Evolutionary conservation across 2,329 filamentous ascomycete species (phyloP).

Genomic region (Leptoxyphium fumago): DNA sequence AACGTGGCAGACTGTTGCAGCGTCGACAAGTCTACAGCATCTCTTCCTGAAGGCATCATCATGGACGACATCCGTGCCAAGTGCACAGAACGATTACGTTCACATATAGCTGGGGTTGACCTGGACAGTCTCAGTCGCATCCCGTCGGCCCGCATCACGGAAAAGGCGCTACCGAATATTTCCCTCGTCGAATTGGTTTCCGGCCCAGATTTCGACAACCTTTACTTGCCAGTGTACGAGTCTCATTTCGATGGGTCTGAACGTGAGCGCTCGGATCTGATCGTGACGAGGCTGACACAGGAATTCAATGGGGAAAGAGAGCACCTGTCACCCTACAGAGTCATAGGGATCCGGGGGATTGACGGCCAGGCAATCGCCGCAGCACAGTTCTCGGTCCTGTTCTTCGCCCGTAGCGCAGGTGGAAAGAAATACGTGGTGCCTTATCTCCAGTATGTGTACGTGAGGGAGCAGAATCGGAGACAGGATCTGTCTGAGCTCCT

Average conservation of each 20-base stretch:
- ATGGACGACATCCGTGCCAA: background rate
- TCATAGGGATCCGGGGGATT: conserved; percentile 9
- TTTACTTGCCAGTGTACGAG: conserved; percentile 8
- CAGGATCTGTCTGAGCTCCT: conserved; percentile 11
- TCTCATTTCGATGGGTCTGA: conserved; percentile 9
- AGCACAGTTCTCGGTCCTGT: conserved; percentile 12
- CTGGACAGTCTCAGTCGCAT: background rate
- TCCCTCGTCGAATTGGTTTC: conserved; percentile 9
- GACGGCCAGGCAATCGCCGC: conserved; percentile 7
- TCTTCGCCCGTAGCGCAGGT: conserved; percentile 1
- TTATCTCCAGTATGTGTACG: conserved; percentile 14
- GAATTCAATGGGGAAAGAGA: conserved; percentile 5
- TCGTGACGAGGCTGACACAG: conserved; percentile 7
- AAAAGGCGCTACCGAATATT: conserved; percentile 6
- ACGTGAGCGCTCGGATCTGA: conserved; percentile 9
- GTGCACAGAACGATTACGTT: background rate
- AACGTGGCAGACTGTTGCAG: too few species aligned
- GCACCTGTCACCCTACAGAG: conserved; percentile 7
- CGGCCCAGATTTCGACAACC: conserved; percentile 3
- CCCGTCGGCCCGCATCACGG: background rate
- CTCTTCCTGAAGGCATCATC: too few species aligned
- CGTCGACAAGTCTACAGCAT: too few species aligned
- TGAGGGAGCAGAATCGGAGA: conserved; percentile 7
- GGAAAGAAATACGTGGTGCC: conserved; percentile 5
- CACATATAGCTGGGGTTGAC: background rate